Evolutionary conservation across 257 asterid genomes (phyloP).

Genomic region (Solanum clarkiae): DNA sequence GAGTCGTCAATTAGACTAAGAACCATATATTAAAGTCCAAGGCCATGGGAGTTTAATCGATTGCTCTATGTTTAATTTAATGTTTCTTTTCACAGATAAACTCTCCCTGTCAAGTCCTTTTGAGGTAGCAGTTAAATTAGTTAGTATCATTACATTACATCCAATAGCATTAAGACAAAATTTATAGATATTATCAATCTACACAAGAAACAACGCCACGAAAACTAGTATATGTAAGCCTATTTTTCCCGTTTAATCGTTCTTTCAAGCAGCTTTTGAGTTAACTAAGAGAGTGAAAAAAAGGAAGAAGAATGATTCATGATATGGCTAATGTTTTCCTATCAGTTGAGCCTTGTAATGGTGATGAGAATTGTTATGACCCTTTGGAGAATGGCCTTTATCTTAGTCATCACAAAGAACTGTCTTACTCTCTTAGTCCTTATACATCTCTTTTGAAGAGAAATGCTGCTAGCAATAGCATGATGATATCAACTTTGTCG

Average conservation of each 20-base stretch:
- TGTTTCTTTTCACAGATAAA: not conserved
- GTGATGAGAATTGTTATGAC: not conserved
- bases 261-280: conserved; percentile 44
- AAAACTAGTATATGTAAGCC: conserved; percentile 12
- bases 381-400: not conserved
- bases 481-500: conserved; percentile 30
- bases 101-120: not conserved
- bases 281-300: not conserved
- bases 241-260: conserved; percentile 24
- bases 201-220: not conserved
- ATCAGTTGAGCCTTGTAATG: conserved; percentile 18
- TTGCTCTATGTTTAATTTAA: not conserved
- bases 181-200: not conserved
- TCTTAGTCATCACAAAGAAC: not conserved
- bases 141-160: not conserved
- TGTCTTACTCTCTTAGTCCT: conserved; percentile 3
- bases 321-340: conserved; percentile 27
- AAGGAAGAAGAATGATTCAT: not conserved
- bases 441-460: conserved; percentile 17
- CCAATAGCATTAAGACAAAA: not conserved
- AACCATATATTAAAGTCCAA: not conserved
- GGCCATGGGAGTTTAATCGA: not conserved
- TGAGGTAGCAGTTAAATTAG: not conserved
- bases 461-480: conserved; percentile 2
- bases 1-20: not conserved